A percentile compares a stretch with the other conserved stretches of the same genome.
These are phyloP conservation scores for Chaetothyriales sp. DNA, from an alignment of 2,329 filamentous ascomycete genomes.

Conservation along the genomic window DNA sequence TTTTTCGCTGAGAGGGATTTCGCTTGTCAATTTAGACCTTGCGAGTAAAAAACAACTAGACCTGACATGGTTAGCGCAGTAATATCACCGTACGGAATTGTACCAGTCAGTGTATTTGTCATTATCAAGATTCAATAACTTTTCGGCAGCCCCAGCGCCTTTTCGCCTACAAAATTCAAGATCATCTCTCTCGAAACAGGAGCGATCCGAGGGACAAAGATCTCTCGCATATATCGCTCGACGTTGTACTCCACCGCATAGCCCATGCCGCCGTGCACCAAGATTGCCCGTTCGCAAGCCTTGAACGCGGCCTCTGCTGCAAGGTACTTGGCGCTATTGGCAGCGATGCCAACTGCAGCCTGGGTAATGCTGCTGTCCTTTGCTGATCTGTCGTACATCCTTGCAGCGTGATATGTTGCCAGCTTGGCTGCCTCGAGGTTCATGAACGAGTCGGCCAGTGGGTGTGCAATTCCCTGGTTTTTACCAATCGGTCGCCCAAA, in stretches of 20 bases:
- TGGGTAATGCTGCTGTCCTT: conserved; percentile 37
- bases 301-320: conserved; percentile 44
- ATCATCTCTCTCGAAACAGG: conserved; percentile 42
- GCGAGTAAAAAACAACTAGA: no score
- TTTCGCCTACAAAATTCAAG: conserved; percentile 32
- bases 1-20: no score
- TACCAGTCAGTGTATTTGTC: no score
- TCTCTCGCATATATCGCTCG: conserved; percentile 45
- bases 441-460: conserved; percentile 51
- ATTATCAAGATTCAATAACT: conserved; percentile 24
- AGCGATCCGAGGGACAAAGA: conserved; percentile 44
- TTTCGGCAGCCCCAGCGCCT: conserved; percentile 28
- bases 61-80: no score
- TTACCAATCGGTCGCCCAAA: conserved; percentile 51
- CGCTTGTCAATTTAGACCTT: no score
- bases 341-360: conserved; percentile 46
- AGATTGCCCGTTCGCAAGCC: conserved; percentile 42
- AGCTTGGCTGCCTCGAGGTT: conserved; percentile 49
- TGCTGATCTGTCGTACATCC: conserved; percentile 42
- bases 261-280: conserved; percentile 46
- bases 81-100: no score
- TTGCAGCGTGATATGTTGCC: conserved; percentile 50
- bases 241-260: conserved; percentile 50
- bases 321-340: conserved; percentile 54
- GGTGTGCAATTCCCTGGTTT: conserved; percentile 52